Evolutionary conservation across 345 rosid species (phyloP).

Genomic region (Jatropha curcas): DNA sequence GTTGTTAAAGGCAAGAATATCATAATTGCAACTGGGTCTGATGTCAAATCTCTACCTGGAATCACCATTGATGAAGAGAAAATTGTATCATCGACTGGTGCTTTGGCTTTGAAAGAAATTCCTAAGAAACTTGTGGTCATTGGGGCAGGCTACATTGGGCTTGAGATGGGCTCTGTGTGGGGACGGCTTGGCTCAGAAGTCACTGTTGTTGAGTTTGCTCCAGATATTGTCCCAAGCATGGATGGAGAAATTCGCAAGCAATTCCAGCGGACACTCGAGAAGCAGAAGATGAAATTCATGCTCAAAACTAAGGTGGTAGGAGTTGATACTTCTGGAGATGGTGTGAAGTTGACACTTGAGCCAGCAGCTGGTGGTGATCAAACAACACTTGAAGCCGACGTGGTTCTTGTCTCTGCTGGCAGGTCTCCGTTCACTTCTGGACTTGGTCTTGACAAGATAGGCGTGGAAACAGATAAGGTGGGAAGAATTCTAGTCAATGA

Average conservation of each 20-base stretch:
- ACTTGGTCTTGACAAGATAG: conserved; percentile 86
- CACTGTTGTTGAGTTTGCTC: conserved; percentile 95
- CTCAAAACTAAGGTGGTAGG: conserved; percentile 96
- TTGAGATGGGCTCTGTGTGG: conserved; percentile 99
- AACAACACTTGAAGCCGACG: conserved; percentile 89
- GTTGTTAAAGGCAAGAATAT: conserved; percentile 90
- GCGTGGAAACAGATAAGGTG: conserved; percentile 82
- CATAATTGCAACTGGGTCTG: conserved; percentile 92
- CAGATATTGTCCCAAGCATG: conserved; percentile 92
- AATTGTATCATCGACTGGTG: conserved; percentile 97
- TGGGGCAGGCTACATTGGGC: conserved; percentile 99
- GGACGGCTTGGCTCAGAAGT: conserved; percentile 92
- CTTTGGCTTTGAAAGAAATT: conserved; percentile 64
- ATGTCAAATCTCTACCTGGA: conserved; percentile 94
- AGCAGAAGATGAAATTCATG: conserved; percentile 98
- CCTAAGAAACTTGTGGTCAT: conserved; percentile 96
- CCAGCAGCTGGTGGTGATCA: conserved; percentile 87
- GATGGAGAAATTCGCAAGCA: conserved; percentile 96
- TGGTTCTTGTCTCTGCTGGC: conserved; percentile 95
- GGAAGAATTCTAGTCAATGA: conserved; percentile 85
- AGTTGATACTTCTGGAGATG: conserved; percentile 71
- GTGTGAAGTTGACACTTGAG: conserved; percentile 81
- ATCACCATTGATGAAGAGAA: conserved; percentile 90
- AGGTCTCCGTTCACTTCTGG: conserved; percentile 88
- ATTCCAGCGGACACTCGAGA: conserved; percentile 89